A percentile compares a stretch with the other conserved stretches of the same genome.
phyloP scores from a whole-genome alignment of 805 yeast species.

The Schwanniomyces occidentalis region DNA sequence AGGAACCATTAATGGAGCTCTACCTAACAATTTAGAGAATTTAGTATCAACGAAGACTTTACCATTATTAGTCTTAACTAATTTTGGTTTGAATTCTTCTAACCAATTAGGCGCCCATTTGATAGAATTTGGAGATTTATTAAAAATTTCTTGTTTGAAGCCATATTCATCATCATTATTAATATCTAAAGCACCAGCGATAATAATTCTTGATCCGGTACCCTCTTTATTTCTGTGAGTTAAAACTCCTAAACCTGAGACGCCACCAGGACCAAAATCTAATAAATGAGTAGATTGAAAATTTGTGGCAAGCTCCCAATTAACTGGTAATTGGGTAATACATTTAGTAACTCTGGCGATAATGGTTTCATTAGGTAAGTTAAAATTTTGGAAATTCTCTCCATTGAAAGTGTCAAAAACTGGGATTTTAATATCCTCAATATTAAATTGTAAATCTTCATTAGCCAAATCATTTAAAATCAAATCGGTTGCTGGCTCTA shows the following conservation, averaged over 20 bases:
- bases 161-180: slow-evolving; percentile 81
- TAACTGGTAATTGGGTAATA: slow-evolving; percentile 85
- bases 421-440: slow-evolving; percentile 68
- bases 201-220: slow-evolving; percentile 91
- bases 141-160: slow-evolving; percentile 92
- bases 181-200: slow-evolving; percentile 87
- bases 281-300: slow-evolving; percentile 83
- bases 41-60: slow-evolving; percentile 89
- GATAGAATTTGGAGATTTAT: slow-evolving; percentile 60
- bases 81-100: slow-evolving; percentile 80
- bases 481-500: slow-evolving; percentile 66
- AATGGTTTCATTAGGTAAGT: slow-evolving; percentile 46
- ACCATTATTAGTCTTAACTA: slow-evolving; percentile 70
- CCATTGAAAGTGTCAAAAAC: slow-evolving; percentile 91
- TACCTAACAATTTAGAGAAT: slow-evolving; percentile 86
- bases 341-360: slow-evolving; percentile 73
- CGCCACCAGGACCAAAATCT: slow-evolving; percentile 99
- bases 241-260: slow-evolving; percentile 92
- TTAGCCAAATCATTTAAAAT: slow-evolving; percentile 64
- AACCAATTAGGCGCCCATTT: slow-evolving; percentile 92
- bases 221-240: slow-evolving; percentile 99
- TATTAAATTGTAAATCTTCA: slow-evolving; percentile 56
- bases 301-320: slow-evolving; percentile 90
- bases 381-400: slow-evolving; percentile 60
- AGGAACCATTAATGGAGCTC: slow-evolving; percentile 96